Evolutionary conservation across 306 rosid genomes (phyloP), one percentile per base, ranked within the genome.

Genomic region (Calophaca sinica): DNA sequence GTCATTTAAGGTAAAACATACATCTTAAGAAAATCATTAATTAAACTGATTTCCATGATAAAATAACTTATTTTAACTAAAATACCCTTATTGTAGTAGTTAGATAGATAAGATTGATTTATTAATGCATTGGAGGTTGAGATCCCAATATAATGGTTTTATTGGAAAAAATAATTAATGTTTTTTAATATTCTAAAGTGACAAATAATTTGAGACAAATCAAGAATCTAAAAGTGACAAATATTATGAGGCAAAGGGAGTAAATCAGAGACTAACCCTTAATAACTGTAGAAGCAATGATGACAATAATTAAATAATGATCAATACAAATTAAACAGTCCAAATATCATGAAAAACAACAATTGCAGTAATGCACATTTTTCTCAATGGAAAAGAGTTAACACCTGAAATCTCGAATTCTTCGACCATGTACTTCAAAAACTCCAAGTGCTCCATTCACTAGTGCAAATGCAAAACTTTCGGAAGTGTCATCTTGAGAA

Each of bases 361-460:
- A 61, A 2, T 4, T 29, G 38, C 67, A 32, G 72, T 26, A 73
- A 36, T 58, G 66, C 57, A 74, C 14, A 28, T 55, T 26, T 38
- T 77, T 73, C 41, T 52, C 51, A 70, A 49, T 57, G 60, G 78
- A 29, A 82, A 72, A 63, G 68, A 75, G 36, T 80, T 52, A 53
- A 51, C 80, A 92, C 99, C 99, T 89, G 93, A 88, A 94, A 82
- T 94, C 99, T 77, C 98, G 93, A 77, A 94, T 89, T 79, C 96
- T 88, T 80, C 99, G 81, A 68, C 98, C 99, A 38, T 90, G 87
- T 75, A 94, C 97, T 86, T 94, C 99, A 84, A 94, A 94, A 79
- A 94, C 99, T 69, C 99, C 99, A 72, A 94, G 96, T 5, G 99
- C 99, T 54, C 99, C 99, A 76, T 94, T 94, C 76, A 78, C 90